phyloP scores from a whole-genome alignment of 83 land plant species.

The Picea mariana region DNA sequence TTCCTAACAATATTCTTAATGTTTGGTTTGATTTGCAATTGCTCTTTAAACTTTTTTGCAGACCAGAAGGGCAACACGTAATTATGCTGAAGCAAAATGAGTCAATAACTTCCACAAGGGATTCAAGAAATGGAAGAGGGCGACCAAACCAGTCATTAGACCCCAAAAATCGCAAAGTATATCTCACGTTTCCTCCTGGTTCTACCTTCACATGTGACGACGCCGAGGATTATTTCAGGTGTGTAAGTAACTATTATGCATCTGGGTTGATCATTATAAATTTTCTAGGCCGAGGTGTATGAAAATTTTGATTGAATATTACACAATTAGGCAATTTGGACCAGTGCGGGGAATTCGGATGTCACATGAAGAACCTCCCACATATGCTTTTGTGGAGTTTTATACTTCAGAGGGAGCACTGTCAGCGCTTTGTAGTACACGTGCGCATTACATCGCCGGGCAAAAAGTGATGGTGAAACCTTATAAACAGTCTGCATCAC shows the following conservation, averaged over 20 bases:
- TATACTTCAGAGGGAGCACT: slow-evolving; percentile 10
- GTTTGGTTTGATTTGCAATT: no score
- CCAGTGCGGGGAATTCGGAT: not conserved
- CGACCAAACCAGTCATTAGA: not conserved
- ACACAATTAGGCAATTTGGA: slow-evolving; percentile 11
- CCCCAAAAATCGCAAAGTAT: slow-evolving; percentile 9
- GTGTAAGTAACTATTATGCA: not conserved
- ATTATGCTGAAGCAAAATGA: no score
- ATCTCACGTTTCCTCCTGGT: slow-evolving; percentile 8
- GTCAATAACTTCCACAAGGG: not conserved
- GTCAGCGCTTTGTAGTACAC: slow-evolving; percentile 12
- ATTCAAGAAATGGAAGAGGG: not conserved
- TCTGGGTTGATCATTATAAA: not conserved
- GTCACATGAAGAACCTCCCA: slow-evolving; percentile 7
- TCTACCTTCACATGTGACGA: no score
- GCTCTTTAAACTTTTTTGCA: no score
- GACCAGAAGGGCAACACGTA: no score
- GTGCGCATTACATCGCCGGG: not conserved
- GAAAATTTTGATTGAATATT: not conserved
- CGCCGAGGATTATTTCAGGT: no score
- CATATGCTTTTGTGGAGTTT: slow-evolving; percentile 11
- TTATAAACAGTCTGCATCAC: slow-evolving; percentile 1
- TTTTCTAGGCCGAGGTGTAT: not conserved
- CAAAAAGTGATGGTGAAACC: slow-evolving; percentile 18
- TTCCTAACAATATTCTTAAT: no score